A percentile compares a stretch with the other conserved stretches of the same genome.
Conservation (phyloP, 495 filamentous ascomycete genomes). For the Entonaema liquescens region DNA sequence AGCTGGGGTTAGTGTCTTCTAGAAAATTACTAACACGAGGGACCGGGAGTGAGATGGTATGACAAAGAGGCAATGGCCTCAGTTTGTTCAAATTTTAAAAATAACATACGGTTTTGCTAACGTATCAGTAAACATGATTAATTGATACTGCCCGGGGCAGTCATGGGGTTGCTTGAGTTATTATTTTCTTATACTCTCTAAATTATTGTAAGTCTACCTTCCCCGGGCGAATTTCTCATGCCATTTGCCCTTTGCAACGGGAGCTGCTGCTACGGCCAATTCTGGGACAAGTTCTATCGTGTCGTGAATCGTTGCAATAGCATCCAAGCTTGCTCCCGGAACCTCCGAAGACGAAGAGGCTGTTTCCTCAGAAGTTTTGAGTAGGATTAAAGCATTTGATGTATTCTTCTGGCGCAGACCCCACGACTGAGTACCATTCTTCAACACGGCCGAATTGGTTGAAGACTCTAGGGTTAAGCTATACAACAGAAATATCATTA, state of each 20-base stretch:
- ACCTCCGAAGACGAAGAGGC: conserved; percentile 32
- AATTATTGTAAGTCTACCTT: conserved; percentile 35
- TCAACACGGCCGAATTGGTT: conserved; percentile 74
- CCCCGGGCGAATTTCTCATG: conserved; percentile 80
- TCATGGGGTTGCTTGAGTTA: no score
- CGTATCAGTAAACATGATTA: not conserved
- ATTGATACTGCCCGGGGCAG: not conserved
- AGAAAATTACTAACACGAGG: not conserved
- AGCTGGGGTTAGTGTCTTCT: not conserved
- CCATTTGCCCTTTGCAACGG: conserved; percentile 77
- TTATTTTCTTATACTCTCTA: not conserved
- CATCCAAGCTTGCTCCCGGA: conserved; percentile 58
- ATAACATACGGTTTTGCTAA: not conserved
- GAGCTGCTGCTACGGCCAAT: conserved; percentile 46
- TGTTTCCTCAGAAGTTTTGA: conserved; percentile 55
- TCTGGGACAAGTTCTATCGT: conserved; percentile 72
- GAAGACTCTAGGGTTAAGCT: conserved; percentile 75
- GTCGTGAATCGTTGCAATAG: conserved; percentile 75
- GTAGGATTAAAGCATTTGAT: conserved; percentile 83
- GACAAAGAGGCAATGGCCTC: not conserved
- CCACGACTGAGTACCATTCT: conserved; percentile 74
- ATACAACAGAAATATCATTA: not conserved
- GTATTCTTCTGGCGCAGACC: conserved; percentile 89
- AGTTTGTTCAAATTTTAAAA: not conserved
- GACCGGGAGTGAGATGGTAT: not conserved